phyloP scores from a whole-genome alignment of 1,284 basidiomycete genomes.

The Cutaneotrichosporon spelunceum region DNA sequence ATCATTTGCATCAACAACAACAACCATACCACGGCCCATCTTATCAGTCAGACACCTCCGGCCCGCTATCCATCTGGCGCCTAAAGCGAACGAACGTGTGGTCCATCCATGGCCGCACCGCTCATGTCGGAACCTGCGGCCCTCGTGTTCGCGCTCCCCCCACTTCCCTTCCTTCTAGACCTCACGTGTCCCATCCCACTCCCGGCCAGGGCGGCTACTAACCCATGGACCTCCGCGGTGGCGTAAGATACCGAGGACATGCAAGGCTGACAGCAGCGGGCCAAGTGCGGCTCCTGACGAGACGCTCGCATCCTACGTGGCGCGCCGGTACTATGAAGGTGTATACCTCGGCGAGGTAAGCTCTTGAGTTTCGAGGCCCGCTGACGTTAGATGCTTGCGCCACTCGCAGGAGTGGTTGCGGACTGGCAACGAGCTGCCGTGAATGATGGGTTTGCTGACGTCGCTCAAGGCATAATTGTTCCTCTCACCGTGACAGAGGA shows the following conservation, averaged over 20 bases:
- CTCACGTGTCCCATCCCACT: constrained; percentile 29
- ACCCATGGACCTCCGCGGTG: constrained; percentile 30
- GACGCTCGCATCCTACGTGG: constrained; percentile 18
- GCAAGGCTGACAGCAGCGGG: constrained; percentile 27
- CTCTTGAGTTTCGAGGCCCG: background rate
- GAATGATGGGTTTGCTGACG: background rate
- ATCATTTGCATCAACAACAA: background rate
- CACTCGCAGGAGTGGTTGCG: constrained; percentile 30
- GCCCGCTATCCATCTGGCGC: background rate
- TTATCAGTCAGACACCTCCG: background rate
- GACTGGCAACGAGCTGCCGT: constrained; percentile 27
- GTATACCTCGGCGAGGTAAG: constrained; percentile 41
- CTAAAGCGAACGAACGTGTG: background rate
- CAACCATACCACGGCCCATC: background rate
- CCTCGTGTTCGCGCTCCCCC: background rate
- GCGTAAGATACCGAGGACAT: constrained; percentile 27
- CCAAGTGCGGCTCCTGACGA: constrained; percentile 24
- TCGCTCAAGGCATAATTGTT: background rate
- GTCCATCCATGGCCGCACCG: constrained; percentile 1
- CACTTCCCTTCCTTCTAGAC: constrained; percentile 36
- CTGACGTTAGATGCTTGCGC: constrained; percentile 28
- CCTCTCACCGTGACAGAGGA: constrained; percentile 24
- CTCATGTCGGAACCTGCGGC: background rate
- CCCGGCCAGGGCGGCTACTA: background rate
- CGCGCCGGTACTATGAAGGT: constrained; percentile 40